These are phyloP conservation scores for Globisporangium abappressorium DNA, from an alignment of 352 stramenopile genomes.

Conservation along the genomic window DNA sequence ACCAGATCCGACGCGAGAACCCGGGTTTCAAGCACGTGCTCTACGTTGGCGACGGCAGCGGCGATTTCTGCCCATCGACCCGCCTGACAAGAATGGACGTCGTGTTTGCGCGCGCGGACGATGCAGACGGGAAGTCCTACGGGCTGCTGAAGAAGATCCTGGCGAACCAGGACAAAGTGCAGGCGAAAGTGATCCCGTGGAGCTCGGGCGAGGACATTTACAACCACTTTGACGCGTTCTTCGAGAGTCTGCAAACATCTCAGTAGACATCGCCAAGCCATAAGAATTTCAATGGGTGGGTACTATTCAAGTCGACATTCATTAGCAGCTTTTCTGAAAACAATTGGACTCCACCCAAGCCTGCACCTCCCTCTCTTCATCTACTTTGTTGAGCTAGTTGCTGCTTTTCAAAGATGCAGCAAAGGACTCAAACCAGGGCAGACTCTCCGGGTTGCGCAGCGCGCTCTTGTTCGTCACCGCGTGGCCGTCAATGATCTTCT, in stretches of 20 bases:
- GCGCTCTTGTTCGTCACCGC: constrained; percentile 58
- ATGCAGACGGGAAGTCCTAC: constrained; percentile 43
- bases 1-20: constrained; percentile 32
- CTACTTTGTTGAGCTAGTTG: neutral
- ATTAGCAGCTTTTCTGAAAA: neutral
- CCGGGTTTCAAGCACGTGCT: constrained; percentile 42
- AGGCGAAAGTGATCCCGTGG: constrained; percentile 55
- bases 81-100: constrained; percentile 43
- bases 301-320: neutral
- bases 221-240: constrained; percentile 33
- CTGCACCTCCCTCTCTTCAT: neutral
- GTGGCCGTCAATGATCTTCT: constrained; percentile 71
- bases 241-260: neutral
- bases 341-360: neutral
- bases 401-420: constrained; percentile 26
- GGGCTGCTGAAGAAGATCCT: constrained; percentile 56
- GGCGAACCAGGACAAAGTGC: constrained; percentile 28
- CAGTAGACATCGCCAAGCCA: neutral
- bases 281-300: neutral
- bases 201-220: constrained; percentile 63
- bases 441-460: constrained; percentile 63
- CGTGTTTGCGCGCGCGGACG: constrained; percentile 60
- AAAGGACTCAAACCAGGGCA: constrained; percentile 57
- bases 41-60: constrained; percentile 70
- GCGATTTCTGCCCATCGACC: constrained; percentile 67